These are phyloP conservation scores for Eucalyptus marginata DNA, from an alignment of 345 rosid genomes.

Conservation along the genomic window DNA sequence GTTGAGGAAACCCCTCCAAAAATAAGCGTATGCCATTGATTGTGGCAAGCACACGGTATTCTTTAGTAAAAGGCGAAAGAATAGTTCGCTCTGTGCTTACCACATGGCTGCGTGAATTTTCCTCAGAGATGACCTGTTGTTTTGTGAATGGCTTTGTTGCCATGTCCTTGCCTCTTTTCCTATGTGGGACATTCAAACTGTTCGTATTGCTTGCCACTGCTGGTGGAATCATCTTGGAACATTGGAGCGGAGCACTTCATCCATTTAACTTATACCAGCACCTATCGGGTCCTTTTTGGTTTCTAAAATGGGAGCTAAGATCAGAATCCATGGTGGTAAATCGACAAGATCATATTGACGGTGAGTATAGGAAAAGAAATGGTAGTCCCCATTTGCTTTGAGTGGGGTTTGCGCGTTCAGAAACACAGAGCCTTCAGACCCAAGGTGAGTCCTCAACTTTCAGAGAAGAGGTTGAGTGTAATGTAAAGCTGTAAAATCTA, in stretches of 20 bases:
- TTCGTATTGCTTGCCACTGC: neutral
- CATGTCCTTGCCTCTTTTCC: neutral
- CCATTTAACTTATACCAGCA: neutral
- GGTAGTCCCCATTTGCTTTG: neutral
- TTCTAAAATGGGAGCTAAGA: neutral
- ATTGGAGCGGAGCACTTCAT: neutral
- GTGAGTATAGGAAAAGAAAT: neutral
- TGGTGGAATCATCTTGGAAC: neutral
- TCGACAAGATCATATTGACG: neutral
- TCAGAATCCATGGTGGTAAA: neutral
- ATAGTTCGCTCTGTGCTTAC: slow-evolving; percentile 28
- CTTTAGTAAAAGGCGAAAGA: slow-evolving; percentile 45
- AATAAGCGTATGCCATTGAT: slow-evolving; percentile 5
- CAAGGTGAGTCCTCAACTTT: neutral
- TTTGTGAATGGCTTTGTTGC: neutral
- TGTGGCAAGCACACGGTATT: slow-evolving; percentile 22
- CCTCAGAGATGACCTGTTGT: rapidly evolving
- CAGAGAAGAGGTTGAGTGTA: neutral
- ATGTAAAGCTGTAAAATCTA: neutral
- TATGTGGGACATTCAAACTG: neutral
- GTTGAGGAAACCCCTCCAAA: neutral
- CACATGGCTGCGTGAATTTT: neutral
- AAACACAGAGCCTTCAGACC: neutral
- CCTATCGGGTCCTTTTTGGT: neutral
- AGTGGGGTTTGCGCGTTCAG: neutral